Evolutionary conservation across 164 flowering plant species (phyloP).

Genomic region (Annona squamosa): DNA sequence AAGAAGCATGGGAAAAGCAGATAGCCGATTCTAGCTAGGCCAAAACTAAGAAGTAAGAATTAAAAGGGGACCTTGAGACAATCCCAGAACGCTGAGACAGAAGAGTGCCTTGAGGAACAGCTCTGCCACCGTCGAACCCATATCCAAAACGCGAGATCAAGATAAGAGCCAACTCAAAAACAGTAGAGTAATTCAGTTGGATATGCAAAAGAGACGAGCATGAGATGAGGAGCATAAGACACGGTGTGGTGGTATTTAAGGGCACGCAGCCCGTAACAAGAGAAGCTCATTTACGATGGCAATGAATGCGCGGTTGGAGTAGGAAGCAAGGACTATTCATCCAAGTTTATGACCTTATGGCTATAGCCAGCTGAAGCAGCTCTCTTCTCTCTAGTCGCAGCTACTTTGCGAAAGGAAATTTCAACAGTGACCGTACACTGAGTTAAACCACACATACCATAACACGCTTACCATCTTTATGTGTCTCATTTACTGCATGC

Average conservation of each 20-base stretch:
- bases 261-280: not conserved
- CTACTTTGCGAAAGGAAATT: no score
- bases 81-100: slow-evolving; percentile 20
- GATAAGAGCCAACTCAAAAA: not conserved
- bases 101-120: slow-evolving; percentile 22
- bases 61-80: slow-evolving; percentile 24
- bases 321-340: slow-evolving; percentile 5
- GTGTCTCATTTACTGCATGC: no score
- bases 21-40: no score
- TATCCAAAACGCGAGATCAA: slow-evolving; percentile 13
- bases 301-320: slow-evolving; percentile 24
- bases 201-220: not conserved
- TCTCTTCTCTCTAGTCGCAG: no score
- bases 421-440: no score
- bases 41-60: not conserved
- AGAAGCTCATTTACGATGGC: slow-evolving; percentile 15
- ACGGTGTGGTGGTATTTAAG: not conserved
- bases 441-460: no score
- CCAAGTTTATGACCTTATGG: no score
- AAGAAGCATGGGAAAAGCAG: not conserved
- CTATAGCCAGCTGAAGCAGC: no score
- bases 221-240: not conserved
- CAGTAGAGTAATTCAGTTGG: not conserved
- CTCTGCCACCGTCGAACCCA: slow-evolving; percentile 21
- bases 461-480: no score